Base-by-base conservation (phyloP, 1,284 basidiomycete genomes). In the Rugosomyces carneus region DNA sequence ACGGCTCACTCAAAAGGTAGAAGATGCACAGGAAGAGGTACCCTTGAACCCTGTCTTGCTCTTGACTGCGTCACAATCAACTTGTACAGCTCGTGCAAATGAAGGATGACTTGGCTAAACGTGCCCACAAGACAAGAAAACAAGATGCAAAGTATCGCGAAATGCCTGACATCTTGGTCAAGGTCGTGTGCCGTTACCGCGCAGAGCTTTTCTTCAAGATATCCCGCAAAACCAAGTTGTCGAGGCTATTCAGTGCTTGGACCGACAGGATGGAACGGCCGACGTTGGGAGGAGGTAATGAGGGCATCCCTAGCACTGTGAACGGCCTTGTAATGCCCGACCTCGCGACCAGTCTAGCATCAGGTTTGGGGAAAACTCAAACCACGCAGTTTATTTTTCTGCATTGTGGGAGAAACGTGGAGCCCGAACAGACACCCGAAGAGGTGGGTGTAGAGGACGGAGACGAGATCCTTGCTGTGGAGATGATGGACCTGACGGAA, bases 141-240 rank as follows among this genome's bases (percentile, higher is more conserved):
- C 85, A 85, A 57, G 84, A 89, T 57, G 69, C 75, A 52, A 87
- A 87, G 62, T 86, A 78, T 58, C 79, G 82, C 47, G 83, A 88
- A 62, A 79, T 76, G 72, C 84, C 85, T 18, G 85, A 90, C 60
- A 87, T 90, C 49, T 81, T 89, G 41, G 78, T 90, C 64, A 88
- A 89, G 62, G 86, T 91, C 54, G 72, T 85, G 38, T 90, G 88
- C 66, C 82, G 84, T 55, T 90, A 90, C 62, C 83, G 88, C 37
- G 86, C 86, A 2, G 88, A 91, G 60, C 72, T 91, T 34, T 89
- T 86, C 70, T 91, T 91, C 76, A 90, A 89, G 65, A 88, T 91
- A 56, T 85, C 84, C 23, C 81, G 88, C 60, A 90, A 89, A 66
- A 88, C 84, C 29, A 90, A 89, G 61, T 70, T 91, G 26, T 78